Percentiles rank a stretch among this genome's conserved stretches.
Evolutionary conservation across 148 eudicot genomes (phyloP).

Genomic region (Rhododendron kiyosumense): DNA sequence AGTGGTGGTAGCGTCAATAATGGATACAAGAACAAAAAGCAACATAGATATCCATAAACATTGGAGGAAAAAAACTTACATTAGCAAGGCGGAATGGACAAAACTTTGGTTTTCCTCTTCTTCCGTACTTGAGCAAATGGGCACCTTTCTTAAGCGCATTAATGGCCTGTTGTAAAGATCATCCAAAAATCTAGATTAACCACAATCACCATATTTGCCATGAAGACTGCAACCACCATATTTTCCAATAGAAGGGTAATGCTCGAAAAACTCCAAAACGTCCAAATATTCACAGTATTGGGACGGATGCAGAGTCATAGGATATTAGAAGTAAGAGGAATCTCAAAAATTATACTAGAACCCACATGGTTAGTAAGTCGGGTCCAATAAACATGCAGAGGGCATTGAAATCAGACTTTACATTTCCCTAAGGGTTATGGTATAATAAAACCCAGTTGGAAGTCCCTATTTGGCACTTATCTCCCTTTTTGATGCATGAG

Average conservation of each 20-base stretch:
- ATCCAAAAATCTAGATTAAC: slow-evolving; percentile 12
- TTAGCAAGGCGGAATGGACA: slow-evolving; percentile 91
- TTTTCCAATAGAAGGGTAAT: neutral
- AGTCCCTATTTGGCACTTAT: neutral
- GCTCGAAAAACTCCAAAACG: neutral
- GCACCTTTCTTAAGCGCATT: slow-evolving; percentile 94
- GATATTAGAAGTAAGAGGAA: neutral
- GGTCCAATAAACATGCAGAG: neutral
- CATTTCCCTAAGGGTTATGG: neutral
- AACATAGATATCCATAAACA: neutral
- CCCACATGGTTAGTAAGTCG: neutral
- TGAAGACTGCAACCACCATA: neutral
- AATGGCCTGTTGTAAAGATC: slow-evolving; percentile 60
- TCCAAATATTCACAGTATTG: neutral
- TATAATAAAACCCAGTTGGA: neutral
- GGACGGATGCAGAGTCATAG: no score
- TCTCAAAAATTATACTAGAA: neutral
- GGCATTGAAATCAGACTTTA: neutral
- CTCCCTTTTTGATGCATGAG: neutral
- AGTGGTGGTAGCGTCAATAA: neutral
- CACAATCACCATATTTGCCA: slow-evolving; percentile 4
- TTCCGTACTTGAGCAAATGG: slow-evolving; percentile 76
- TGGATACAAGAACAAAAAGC: neutral
- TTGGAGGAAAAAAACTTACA: slow-evolving; percentile 33
- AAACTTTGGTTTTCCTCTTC: slow-evolving; percentile 88